Percentiles rank a stretch among this genome's conserved stretches.
phyloP scores from a whole-genome alignment of 2,329 filamentous ascomycete genomes.

The Fusarium sp. region DNA sequence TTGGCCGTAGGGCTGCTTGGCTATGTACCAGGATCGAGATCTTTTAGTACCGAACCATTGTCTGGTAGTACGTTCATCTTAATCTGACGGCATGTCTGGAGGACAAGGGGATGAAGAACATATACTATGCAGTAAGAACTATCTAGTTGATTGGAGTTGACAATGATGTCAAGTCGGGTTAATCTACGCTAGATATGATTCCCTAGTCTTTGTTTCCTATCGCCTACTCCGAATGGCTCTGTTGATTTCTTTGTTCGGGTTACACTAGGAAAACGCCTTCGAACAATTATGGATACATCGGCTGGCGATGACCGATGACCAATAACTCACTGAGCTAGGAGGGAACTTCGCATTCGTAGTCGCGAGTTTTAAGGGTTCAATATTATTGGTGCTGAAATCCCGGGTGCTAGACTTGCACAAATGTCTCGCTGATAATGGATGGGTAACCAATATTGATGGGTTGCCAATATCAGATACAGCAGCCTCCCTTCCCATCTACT shows the following conservation, averaged over 20 bases:
- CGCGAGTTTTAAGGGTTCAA: neutral
- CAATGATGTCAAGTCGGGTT: neutral
- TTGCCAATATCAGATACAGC: neutral
- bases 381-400: neutral
- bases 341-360: neutral
- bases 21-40: constrained; percentile 9
- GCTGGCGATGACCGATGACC: neutral
- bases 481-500: neutral
- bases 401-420: neutral
- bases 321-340: neutral
- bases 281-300: neutral
- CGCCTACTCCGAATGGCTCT: neutral
- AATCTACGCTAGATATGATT: neutral
- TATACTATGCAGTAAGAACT: neutral
- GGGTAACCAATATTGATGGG: neutral
- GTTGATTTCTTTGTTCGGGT: neutral
- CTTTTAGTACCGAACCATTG: neutral
- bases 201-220: neutral
- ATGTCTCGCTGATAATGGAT: neutral
- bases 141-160: neutral
- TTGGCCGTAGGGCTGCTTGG: constrained; percentile 4
- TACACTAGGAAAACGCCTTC: neutral
- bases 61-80: neutral
- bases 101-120: neutral
- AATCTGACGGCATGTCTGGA: neutral